These are phyloP conservation scores for Lophiotrema nucula DNA, from an alignment of 495 filamentous ascomycete genomes.

Conservation along the genomic window DNA sequence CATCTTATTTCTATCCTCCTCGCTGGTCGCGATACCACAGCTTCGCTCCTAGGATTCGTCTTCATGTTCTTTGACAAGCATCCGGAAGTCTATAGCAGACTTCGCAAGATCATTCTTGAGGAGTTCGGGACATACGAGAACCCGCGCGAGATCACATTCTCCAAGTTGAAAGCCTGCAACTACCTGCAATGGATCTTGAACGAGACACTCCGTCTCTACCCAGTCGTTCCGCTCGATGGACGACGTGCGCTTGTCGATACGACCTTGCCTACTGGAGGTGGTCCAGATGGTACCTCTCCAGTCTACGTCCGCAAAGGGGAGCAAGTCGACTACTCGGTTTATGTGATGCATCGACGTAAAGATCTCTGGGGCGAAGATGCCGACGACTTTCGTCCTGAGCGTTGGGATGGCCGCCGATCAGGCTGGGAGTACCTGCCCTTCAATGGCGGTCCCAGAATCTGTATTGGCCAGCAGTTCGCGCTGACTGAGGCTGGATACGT, in stretches of 20 bases:
- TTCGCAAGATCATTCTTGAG: slow-evolving; percentile 21
- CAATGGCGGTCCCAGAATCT: slow-evolving; percentile 43
- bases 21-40: slow-evolving; percentile 46
- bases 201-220: slow-evolving; percentile 53
- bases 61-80: slow-evolving; percentile 12
- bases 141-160: slow-evolving; percentile 30
- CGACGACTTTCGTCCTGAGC: slow-evolving; percentile 38
- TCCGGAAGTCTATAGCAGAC: slow-evolving; percentile 14
- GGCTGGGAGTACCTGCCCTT: slow-evolving; percentile 41
- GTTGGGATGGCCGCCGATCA: slow-evolving; percentile 21
- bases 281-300: slow-evolving; percentile 48
- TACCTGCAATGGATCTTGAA: slow-evolving; percentile 33
- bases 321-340: slow-evolving; percentile 44
- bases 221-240: slow-evolving; percentile 45
- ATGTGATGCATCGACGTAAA: slow-evolving; percentile 43
- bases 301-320: slow-evolving; percentile 48
- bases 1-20: slow-evolving; percentile 80
- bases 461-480: slow-evolving; percentile 44
- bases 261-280: slow-evolving; percentile 53
- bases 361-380: slow-evolving; percentile 41
- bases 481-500: slow-evolving; percentile 39
- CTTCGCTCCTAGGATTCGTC: slow-evolving; percentile 38
- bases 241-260: slow-evolving; percentile 46
- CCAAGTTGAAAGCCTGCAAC: slow-evolving; percentile 26
- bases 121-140: slow-evolving; percentile 22